phyloP scores from a whole-genome alignment of 1,284 basidiomycete species.

The Moesziomyces aphidis region DNA sequence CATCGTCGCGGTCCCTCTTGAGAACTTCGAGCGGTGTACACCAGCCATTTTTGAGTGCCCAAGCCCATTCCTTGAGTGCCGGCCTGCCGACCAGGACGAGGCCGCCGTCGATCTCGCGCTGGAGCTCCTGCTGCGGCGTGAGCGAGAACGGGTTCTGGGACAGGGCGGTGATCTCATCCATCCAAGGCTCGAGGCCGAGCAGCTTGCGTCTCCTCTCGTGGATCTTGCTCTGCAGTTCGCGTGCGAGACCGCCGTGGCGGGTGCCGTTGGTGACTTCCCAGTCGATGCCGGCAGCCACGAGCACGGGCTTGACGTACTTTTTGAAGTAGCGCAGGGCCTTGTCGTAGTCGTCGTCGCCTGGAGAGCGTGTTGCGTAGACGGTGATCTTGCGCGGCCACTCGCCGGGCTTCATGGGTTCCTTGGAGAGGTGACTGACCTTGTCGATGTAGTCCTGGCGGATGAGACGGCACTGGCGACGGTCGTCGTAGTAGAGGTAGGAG shows the following conservation, averaged over 20 bases:
- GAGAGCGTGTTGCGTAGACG: slow-evolving; percentile 89
- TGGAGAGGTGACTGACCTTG: slow-evolving; percentile 80
- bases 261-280: slow-evolving; percentile 86
- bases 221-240: slow-evolving; percentile 79
- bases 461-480: slow-evolving; percentile 80
- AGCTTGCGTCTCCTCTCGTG: slow-evolving; percentile 74
- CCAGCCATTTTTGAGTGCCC: slow-evolving; percentile 87
- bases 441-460: slow-evolving; percentile 84
- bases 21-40: slow-evolving; percentile 73
- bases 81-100: slow-evolving; percentile 88
- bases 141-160: slow-evolving; percentile 74
- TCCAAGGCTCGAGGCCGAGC: slow-evolving; percentile 63
- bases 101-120: slow-evolving; percentile 82
- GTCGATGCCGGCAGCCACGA: slow-evolving; percentile 93
- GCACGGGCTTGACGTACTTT: slow-evolving; percentile 95
- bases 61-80: slow-evolving; percentile 93
- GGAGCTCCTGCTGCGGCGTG: slow-evolving; percentile 73
- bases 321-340: slow-evolving; percentile 87
- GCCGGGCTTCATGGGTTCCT: slow-evolving; percentile 76
- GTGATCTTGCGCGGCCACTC: slow-evolving; percentile 83
- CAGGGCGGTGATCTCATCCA: slow-evolving; percentile 66
- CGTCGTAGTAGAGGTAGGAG: slow-evolving; percentile 82
- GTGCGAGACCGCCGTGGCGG: slow-evolving; percentile 84
- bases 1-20: slow-evolving; percentile 76
- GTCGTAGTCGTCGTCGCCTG: slow-evolving; percentile 92